Evolutionary conservation across 108 stramenopile species (phyloP).

Genomic region (Nitzschia sp.): DNA sequence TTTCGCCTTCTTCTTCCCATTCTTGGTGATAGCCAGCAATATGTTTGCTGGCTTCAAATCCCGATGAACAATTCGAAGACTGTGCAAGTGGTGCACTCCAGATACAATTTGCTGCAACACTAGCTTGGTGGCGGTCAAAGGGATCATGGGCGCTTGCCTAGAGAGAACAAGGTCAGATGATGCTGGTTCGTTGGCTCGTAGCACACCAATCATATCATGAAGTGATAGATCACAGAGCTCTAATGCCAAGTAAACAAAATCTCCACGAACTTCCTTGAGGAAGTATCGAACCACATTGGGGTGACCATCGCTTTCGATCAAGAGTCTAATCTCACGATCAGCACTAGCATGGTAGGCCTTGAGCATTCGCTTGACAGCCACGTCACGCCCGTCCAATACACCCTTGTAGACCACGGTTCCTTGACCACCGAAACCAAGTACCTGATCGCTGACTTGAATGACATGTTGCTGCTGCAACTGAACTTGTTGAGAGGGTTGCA

Average conservation of each 20-base stretch:
- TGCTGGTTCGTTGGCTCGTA: constrained; percentile 18
- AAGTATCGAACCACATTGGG: constrained; percentile 92
- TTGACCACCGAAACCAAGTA: constrained; percentile 92
- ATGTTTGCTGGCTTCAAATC: constrained; percentile 94
- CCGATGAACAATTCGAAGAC: constrained; percentile 90
- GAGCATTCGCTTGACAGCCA: constrained; percentile 97
- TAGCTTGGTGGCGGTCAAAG: constrained; percentile 43
- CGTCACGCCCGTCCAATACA: constrained; percentile 80
- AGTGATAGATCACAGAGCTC: constrained; percentile 91
- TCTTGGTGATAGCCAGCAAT: constrained; percentile 60
- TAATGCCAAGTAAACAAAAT: constrained; percentile 95
- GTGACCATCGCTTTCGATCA: constrained; percentile 94
- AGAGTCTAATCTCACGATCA: constrained; percentile 89
- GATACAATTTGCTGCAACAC: constrained; percentile 84
- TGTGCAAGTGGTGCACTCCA: constrained; percentile 89
- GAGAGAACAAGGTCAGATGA: neutral
- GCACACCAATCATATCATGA: constrained; percentile 77
- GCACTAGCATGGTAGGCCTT: constrained; percentile 90
- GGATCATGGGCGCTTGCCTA: constrained; percentile 7
- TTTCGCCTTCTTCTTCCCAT: constrained; percentile 33
- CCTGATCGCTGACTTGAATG: constrained; percentile 86
- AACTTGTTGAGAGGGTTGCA: neutral
- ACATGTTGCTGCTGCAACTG: constrained; percentile 40
- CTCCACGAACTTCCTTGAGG: constrained; percentile 84
- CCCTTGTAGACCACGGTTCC: constrained; percentile 97